These are phyloP conservation scores for Davidsoniella eucalypti DNA, from an alignment of 2,329 filamentous ascomycete species.

Conservation along the genomic window DNA sequence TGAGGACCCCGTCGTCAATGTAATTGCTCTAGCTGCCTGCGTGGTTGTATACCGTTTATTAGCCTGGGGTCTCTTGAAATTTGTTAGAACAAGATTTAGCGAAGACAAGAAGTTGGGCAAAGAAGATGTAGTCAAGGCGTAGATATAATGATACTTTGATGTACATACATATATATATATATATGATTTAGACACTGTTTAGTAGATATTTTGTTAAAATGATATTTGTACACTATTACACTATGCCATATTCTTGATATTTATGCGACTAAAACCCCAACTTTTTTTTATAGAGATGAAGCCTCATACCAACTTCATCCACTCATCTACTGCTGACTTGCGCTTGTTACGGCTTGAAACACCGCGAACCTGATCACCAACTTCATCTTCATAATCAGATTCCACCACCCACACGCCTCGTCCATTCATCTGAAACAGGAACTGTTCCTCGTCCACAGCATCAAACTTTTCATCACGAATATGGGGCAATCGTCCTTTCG, in stretches of 20 bases:
- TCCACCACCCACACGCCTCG: conserved; percentile 8
- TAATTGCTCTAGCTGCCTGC: conserved; percentile 45
- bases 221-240: neutral
- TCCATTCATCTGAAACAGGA: conserved; percentile 7
- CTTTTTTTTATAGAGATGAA: neutral
- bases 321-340: too few relatives aligned
- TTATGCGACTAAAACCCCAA: neutral
- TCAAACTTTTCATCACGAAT: conserved; percentile 6
- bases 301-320: too few relatives aligned
- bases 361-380: neutral
- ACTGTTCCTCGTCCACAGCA: conserved; percentile 6
- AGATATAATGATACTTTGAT: neutral
- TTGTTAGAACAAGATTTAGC: conserved; percentile 20
- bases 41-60: conserved; percentile 49
- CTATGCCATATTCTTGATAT: neutral
- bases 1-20: conserved; percentile 40
- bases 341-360: too few relatives aligned
- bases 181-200: neutral
- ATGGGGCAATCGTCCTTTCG: conserved; percentile 6
- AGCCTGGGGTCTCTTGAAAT: conserved; percentile 41
- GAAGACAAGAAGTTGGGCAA: neutral
- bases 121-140: neutral
- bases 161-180: neutral
- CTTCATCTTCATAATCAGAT: conserved; percentile 1
- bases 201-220: too few relatives aligned